Evolutionary conservation across 805 yeast genomes (phyloP), one percentile per base, ranked within the genome.

Genomic region (Cyberlindnera amylophila): DNA sequence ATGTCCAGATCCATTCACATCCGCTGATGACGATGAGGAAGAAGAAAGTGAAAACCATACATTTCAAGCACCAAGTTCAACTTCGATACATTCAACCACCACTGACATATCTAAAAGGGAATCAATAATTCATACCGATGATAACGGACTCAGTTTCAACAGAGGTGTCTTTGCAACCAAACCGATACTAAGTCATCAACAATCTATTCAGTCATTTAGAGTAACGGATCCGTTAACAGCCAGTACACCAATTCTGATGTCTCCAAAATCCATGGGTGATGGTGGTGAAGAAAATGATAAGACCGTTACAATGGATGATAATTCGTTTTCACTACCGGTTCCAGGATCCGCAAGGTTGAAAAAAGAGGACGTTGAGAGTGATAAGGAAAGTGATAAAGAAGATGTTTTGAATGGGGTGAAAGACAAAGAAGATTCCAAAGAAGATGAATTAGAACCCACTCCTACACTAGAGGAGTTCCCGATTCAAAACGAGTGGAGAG

Each of bases 1-100:
- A 27, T 79, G 86, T 30, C 82, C 84, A 1, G 93, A 84, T 58
- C 84, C 85, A 1, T 79, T 79, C 53, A 71, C 51, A 1, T 33
- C 35, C 3, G 48, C 44, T 9, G 53, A 48, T 7, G 44, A 45
- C 4, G 55, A 53, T 6, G 54, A 52, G n/a, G 45, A 49, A 11
- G 54, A 50, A 4, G 45, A 40, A 6, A 49, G 45, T 12, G 47
- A 13, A 41, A 41, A 15, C 39, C 34, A 39, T 34, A 13, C 32
- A 38, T 26, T 27, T 37, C 19, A 31, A 42, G 24, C 36, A 26
- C 27, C 28, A 32, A 23, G 13, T 17, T 17, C 17, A 21, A 21
- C 28, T 36, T 36, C 6, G 30, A 41, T 32, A 16, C 49, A 28
- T 14, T 35, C 17, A 32, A 46, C 15, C n/a, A 34, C 41, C 11